Evolutionary conservation across 1,284 basidiomycete species (phyloP), one percentile per base, ranked within the genome.

Genomic region (Ganoderma leucocontextum): DNA sequence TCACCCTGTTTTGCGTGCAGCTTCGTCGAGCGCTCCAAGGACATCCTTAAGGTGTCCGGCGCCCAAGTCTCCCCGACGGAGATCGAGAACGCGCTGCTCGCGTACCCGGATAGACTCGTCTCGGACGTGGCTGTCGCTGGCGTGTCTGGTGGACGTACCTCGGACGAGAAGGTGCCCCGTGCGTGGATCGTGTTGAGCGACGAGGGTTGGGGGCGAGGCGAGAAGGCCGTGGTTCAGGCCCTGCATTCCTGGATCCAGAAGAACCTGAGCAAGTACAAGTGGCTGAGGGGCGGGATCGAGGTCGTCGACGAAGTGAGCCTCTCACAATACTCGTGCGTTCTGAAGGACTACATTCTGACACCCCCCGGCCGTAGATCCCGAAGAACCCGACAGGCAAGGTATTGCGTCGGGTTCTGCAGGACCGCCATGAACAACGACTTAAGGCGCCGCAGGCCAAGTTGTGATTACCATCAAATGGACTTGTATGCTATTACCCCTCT

Each of bases 31-130:
- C 82, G 89, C 71, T 81, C 82, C 9, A 91, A 91, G 88, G 91
- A 92, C 75, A 92, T 86, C 0, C 81, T 93, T 12, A 93, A 93
- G 75, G 84, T 93, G 7, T 92, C 91, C 0, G 91, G 92, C 9
- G 82, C 82, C 53, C 92, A 94, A 77, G 92, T 93, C 0, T 91
- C 92, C 0, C 92, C 92, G 0, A 84, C 86, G 12, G 91, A 94
- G 75, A 90, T 94, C 57, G 92, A 93, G 75, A 82, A 87, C 36
- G 84, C 84, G 19, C 78, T 93, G 0, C 81, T 89, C 29, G 80
- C 81, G 0, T 87, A 93, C 60, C 89, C 91, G 0, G 83, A 84
- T 6, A 82, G 80, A 39, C 82, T 92, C 39, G 83, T 92, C 67
- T 76, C 76, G 6, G 92, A 93, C 68, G 88, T 82, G 10, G 83